Evolutionary conservation across 2,329 filamentous ascomycete species (phyloP).

Genomic region (Ascochyta viciae-villosae): DNA sequence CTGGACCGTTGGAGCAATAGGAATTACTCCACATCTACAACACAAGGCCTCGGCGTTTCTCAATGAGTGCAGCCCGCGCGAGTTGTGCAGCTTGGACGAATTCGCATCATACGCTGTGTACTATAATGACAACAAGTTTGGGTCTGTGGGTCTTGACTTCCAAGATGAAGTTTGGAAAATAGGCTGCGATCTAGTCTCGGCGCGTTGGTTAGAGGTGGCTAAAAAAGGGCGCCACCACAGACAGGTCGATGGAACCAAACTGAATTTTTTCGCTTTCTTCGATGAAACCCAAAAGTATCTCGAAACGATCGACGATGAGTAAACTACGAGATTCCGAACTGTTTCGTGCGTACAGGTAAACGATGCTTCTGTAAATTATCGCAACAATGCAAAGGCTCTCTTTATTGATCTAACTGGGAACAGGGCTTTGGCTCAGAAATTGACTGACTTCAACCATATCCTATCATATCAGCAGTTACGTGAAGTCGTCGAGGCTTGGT

Average conservation of each 20-base stretch:
- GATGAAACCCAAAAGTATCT: constrained; percentile 2
- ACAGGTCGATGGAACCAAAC: not conserved
- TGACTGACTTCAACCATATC: too few relatives aligned
- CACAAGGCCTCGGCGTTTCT: constrained; percentile 12
- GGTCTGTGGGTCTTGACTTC: constrained; percentile 9
- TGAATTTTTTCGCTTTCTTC: not conserved
- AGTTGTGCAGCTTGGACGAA: constrained; percentile 7
- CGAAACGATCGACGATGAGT: not conserved
- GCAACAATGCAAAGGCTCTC: too few relatives aligned
- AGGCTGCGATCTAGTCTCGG: constrained; percentile 14
- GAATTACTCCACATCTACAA: constrained; percentile 5
- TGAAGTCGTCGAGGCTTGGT: too few relatives aligned
- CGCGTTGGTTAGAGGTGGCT: constrained; percentile 4
- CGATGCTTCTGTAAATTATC: too few relatives aligned
- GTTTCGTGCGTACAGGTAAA: not conserved
- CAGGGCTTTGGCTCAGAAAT: too few relatives aligned
- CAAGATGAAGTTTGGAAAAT: constrained; percentile 11
- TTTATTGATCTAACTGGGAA: too few relatives aligned
- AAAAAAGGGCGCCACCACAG: not conserved
- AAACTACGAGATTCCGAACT: not conserved
- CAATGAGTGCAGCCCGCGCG: constrained; percentile 13
- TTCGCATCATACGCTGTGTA: not conserved
- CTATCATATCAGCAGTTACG: too few relatives aligned
- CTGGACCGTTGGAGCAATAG: constrained; percentile 13
- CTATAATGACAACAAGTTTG: constrained; percentile 7